Evolutionary conservation across 306 rosid genomes (phyloP).

Genomic region (Ormosia emarginata): DNA sequence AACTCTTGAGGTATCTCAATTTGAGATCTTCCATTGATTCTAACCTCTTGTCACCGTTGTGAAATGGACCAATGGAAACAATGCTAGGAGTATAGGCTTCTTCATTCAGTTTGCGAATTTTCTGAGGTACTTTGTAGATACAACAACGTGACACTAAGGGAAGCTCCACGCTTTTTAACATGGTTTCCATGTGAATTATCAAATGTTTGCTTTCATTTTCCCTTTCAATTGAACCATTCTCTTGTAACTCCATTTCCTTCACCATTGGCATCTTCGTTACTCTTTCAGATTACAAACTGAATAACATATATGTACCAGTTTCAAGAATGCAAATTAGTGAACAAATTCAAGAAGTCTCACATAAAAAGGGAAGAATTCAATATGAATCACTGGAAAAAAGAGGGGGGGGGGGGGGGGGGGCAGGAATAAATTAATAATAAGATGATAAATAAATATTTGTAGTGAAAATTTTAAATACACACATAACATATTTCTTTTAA

Average conservation of each 20-base stretch:
- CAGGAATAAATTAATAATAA: too few species aligned
- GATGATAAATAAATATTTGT: too few species aligned
- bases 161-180: constrained; percentile 12
- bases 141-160: constrained; percentile 4
- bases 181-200: constrained; percentile 10
- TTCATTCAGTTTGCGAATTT: constrained; percentile 21
- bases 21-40: constrained; percentile 37
- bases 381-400: too few species aligned
- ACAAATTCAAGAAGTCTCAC: background rate
- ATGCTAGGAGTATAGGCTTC: constrained; percentile 34
- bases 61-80: constrained; percentile 39
- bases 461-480: too few species aligned
- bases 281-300: background rate
- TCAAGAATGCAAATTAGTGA: background rate
- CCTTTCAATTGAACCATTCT: constrained; percentile 2
- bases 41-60: constrained; percentile 24
- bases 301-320: background rate
- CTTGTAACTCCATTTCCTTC: constrained; percentile 6
- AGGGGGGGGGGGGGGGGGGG: too few species aligned
- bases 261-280: background rate
- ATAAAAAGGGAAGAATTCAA: background rate
- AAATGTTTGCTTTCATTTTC: constrained; percentile 1
- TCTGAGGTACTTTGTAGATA: constrained; percentile 31
- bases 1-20: constrained; percentile 28
- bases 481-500: too few species aligned